A percentile compares a stretch with the other conserved stretches of the same genome.
phyloP scores from a whole-genome alignment of 1,284 basidiomycete genomes.

The Athelia psychrophila region DNA sequence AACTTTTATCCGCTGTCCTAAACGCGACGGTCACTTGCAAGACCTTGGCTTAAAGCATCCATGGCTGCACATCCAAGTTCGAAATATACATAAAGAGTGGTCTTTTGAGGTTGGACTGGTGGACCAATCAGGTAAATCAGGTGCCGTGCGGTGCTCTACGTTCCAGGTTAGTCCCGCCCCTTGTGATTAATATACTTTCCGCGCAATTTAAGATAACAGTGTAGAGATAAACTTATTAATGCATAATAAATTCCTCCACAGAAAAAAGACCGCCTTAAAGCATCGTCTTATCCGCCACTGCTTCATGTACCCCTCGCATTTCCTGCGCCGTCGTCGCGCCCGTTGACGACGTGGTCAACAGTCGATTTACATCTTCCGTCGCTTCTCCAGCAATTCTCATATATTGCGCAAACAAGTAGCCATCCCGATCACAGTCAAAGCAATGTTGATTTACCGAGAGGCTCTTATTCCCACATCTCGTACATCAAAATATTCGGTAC shows the following conservation, averaged over 20 bases:
- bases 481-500: slow-evolving; percentile 81
- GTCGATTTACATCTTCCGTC: slow-evolving; percentile 59
- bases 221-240: no score
- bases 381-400: slow-evolving; percentile 64
- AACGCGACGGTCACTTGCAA: slow-evolving; percentile 11
- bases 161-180: slow-evolving; percentile 63
- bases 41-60: slow-evolving; percentile 68
- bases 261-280: slow-evolving; percentile 56
- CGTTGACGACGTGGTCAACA: slow-evolving; percentile 73
- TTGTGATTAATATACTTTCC: no score
- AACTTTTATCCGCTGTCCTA: slow-evolving; percentile 71
- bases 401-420: slow-evolving; percentile 18
- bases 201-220: no score
- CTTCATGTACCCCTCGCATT: slow-evolving; percentile 75
- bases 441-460: slow-evolving; percentile 44
- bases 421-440: slow-evolving; percentile 24
- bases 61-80: slow-evolving; percentile 76
- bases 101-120: slow-evolving; percentile 76
- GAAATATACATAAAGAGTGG: slow-evolving; percentile 66
- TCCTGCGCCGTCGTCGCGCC: slow-evolving; percentile 48
- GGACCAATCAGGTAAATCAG: slow-evolving; percentile 58
- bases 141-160: slow-evolving; percentile 70
- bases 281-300: slow-evolving; percentile 42
- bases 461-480: slow-evolving; percentile 60
- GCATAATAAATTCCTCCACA: slow-evolving; percentile 24